Base-by-base conservation (phyloP, 352 stramenopile species). In the Pythium sukuiense region DNA sequence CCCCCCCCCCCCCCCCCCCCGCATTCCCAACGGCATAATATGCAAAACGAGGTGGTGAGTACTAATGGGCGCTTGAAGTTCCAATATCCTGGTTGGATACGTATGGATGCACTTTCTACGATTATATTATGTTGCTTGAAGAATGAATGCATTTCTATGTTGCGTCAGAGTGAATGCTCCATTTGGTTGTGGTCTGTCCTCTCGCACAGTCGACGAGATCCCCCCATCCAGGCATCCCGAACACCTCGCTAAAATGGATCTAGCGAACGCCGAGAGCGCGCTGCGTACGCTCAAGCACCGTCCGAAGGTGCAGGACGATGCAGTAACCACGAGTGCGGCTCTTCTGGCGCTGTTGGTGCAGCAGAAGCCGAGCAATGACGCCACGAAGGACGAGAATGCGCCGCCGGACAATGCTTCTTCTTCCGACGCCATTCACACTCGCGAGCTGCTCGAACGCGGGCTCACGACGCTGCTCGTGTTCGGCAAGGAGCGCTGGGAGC, bases 241-340 rank as follows among this genome's bases (percentile, higher is more conserved):
- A 11, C 33, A 13, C 33, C 33, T 39, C 33, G 33, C 13, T 7
- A 39, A 39, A 13, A 94, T 94, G 85, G 84, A 94, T 68, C 71
- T 94, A 2, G 85, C 82, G 37, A 74, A 66, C 29, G 84, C 77
- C 29, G 83, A 89, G 65, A 85, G 74, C 65, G 80, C 85, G 24
- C 65, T 94, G 55, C 84, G 83, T 18, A 94, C 83, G 65, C 72
- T 94, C 55, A 87, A 87, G 70, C 75, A 89, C 72, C 80, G 85
- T 20, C 71, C 78, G n/a, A 91, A 90, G 52, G 76, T 78, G 8
- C 71, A 80, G 2, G 60, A 70, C 13, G 62, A 64, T 2, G 79
- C 81, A 0, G 46, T 92, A 7, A 70, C 78, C 32, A 76, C 70
- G 14, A 69, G 82, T 2, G 59, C 72, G 9, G 63, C 67, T 43